Percentiles rank a stretch among this genome's conserved stretches.
phyloP scores from a whole-genome alignment of 805 yeast genomes.

The Kurtzmaniella fragi region DNA sequence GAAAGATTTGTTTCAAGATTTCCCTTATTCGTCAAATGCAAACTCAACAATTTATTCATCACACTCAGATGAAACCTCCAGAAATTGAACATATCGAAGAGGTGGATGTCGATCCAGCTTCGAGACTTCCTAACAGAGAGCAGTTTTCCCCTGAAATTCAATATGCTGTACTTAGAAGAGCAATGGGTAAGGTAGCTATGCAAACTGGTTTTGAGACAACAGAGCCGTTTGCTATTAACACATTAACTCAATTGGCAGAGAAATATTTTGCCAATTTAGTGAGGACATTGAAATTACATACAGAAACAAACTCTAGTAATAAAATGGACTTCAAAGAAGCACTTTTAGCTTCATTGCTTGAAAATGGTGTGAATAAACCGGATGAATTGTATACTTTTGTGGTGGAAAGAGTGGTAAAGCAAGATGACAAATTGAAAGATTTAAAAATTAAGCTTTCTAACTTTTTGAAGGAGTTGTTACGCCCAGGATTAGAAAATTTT shows the following conservation, averaged over 20 bases:
- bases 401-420: conserved; percentile 66
- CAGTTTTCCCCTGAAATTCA: conserved; percentile 55
- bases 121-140: conserved; percentile 70
- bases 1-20: conserved; percentile 84
- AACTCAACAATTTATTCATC: conserved; percentile 69
- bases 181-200: conserved; percentile 79
- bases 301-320: conserved; percentile 57
- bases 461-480: conserved; percentile 71
- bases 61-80: conserved; percentile 68
- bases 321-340: conserved; percentile 38
- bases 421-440: conserved; percentile 63
- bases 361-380: conserved; percentile 80
- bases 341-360: conserved; percentile 61
- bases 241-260: conserved; percentile 79
- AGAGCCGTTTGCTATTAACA: conserved; percentile 70
- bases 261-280: conserved; percentile 72
- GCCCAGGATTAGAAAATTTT: conserved; percentile 74
- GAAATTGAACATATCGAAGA: conserved; percentile 58
- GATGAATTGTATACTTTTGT: conserved; percentile 71
- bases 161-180: conserved; percentile 58
- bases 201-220: conserved; percentile 87
- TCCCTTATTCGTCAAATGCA: conserved; percentile 88
- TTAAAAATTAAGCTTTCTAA: conserved; percentile 59
- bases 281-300: conserved; percentile 61
- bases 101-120: conserved; percentile 76